Evolutionary conservation across 345 rosid genomes (phyloP), one percentile per base, ranked within the genome.

Genomic region (Cardamine chenopodiifolia): DNA sequence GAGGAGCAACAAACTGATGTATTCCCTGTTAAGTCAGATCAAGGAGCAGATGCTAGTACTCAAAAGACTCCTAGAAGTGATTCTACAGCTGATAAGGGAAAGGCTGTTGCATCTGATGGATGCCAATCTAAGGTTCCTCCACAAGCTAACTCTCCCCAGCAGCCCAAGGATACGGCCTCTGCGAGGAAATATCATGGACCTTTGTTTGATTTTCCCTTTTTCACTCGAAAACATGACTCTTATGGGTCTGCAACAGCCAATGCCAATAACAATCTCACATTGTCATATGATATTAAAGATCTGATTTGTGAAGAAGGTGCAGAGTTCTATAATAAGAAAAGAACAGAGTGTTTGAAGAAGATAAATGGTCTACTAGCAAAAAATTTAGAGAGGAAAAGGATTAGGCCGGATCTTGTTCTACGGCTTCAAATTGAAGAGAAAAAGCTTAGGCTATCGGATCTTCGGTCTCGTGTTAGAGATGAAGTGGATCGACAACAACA

Each of bases 181-280:
- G 86, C 91, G 55, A 82, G 99, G 82, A 96, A 90, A 81, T 96
- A 96, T 83, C 97, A 96, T 62, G 99, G 99, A 44, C 99, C 98
- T 8, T 80, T 96, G 31, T 92, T 96, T 87, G 99, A 96, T 88
- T 96, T 96, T 78, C 95, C 99, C 48, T 90, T 89, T 74, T 96
- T 96, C 80, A 92, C 99, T 47, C 95, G 99, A 81, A 96, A 92
- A 66, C 90, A 89, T 71, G 98, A 96, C 66, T 84, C 99, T 6
- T 77, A 82, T 80, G 97, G 96, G 55, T 88, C 97, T 17, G 82
- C 89, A 59, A 72, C 85, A 77, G 77, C 88, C 79, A 96, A 85
- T 79, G 83, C 81, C 73, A 88, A 79, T 78, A 92, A 85, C 83
- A 92, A 88, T 80, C 90, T 96, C 63, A 86, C 85, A 49, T 70